These are phyloP conservation scores for Ogataea degrootiae DNA, from an alignment of 805 yeast species.

Conservation along the genomic window DNA sequence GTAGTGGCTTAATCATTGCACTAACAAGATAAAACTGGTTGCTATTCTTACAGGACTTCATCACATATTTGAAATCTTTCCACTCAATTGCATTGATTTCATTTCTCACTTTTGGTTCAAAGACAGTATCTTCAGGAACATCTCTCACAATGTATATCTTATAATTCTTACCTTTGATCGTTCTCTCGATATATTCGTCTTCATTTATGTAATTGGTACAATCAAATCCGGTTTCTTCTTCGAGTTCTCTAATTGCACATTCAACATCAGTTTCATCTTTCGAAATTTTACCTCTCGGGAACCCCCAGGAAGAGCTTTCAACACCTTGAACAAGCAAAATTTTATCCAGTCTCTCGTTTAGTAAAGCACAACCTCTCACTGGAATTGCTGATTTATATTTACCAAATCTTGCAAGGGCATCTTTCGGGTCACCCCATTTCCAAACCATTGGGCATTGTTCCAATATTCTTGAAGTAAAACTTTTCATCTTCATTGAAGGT, in stretches of 20 bases:
- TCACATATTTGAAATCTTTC: conserved; percentile 52
- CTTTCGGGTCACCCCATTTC: conserved; percentile 81
- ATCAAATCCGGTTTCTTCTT: conserved; percentile 93
- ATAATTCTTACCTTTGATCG: conserved; percentile 77
- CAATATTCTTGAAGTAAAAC: conserved; percentile 64
- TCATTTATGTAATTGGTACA: conserved; percentile 62
- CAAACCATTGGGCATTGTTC: conserved; percentile 71
- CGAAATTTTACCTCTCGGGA: conserved; percentile 95
- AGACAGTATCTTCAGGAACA: conserved; percentile 71
- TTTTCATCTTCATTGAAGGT: conserved; percentile 73
- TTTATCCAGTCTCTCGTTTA: conserved; percentile 66
- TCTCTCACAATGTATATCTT: conserved; percentile 73
- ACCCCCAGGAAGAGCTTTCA: conserved; percentile 81
- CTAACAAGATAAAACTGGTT: conserved; percentile 40
- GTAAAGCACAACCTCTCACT: conserved; percentile 90
- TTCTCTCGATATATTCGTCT: conserved; percentile 74
- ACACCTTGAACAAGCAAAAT: conserved; percentile 79
- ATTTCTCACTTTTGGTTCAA: conserved; percentile 78
- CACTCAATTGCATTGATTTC: conserved; percentile 85
- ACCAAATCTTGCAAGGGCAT: conserved; percentile 74
- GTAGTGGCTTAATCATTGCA: conserved; percentile 46
- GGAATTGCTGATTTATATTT: conserved; percentile 88
- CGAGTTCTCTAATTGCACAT: conserved; percentile 89
- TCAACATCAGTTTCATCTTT: conserved; percentile 84
- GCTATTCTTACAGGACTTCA: conserved; percentile 29